Evolutionary conservation across 2,329 filamentous ascomycete genomes (phyloP), one percentile per base, ranked within the genome.

Genomic region (Podosphaera leucotricha): DNA sequence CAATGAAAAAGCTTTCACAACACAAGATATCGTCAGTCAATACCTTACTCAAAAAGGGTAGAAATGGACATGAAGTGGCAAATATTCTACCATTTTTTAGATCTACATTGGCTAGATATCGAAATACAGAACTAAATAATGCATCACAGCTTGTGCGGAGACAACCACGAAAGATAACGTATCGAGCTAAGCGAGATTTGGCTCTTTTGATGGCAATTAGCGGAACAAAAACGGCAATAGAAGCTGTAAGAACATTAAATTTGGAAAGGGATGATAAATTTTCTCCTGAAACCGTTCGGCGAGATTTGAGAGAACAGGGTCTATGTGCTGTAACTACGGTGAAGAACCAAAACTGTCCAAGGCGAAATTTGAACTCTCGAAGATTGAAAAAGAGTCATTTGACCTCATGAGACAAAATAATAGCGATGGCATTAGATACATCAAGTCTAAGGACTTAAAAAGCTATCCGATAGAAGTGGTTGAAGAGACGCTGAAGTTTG

Each of bases 351-450:
- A 26, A 28, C 39, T 15, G 28, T 41, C 28, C 21, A 41, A 10
- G 21, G 16, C 18, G 15, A 28, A 41, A 28, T 8, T 28, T 28
- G 19, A 22, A 41, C 39, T 26, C 8, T 41, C 16, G 39, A 41
- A 41, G 39, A 41, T 28, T 28, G 22, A 22, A 41, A 41, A 41
- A 41, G 21, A 28, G 39, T 41, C 16, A 16, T 41, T 28, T 41
- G 21, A 11, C 28, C 39, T 11, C 21, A 41, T 41, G 22, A 41
- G 39, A 28, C 39, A 5, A 28, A 41, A 15, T 13, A 21, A 28
- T 33, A 33, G 28, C 28, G 28, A 33, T 11, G 28, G 28, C 6
- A 33, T 33, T 11, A 33, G 13, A 33, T 33, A 33, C 13, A 11
- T 3, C 11, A 7, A 11, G 28, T 33, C 28, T 11, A 33, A 11